Base-by-base conservation (phyloP, 192 early-diverging fungal genomes). In the Pilobolus umbonatus region DNA sequence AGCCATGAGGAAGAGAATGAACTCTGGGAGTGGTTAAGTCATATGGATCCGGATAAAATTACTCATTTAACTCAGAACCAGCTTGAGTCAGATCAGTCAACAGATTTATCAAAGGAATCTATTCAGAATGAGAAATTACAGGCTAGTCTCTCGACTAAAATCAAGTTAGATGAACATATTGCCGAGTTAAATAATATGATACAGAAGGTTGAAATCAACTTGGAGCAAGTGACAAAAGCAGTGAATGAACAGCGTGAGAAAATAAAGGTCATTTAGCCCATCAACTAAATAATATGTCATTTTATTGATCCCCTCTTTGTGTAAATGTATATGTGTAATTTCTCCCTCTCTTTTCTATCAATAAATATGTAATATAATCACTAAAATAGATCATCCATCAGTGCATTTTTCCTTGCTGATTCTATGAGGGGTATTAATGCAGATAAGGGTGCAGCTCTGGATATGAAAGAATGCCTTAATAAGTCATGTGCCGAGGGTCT, bases 391-490 rank as follows among this genome's bases (percentile, higher is more conserved):
- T 42, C 39, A 42, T 42, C 39, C 19, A 42, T 17, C 14, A 17
- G 15, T 17, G 39, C 51, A 36, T 21, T 35, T 14, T 54, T 34
- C n/a, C 30, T 54, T 21, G 64, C 64, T 1, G 51, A 34, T 34
- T 54, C 52, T 24, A 95, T 93, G 12, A 93, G 66, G 28, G 91
- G 91, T 15, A 83, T 77, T 19, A 95, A 72, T 6, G 87, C 83
- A 56, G 74, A 74, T 50, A 92, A 78, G 12, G 90, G 89, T 22
- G 88, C 89, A 0, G 90, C 85, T 68, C 85, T 88, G 44, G 79
- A 73, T 60, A 96, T 56, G 62, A 95, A 95, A 12, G 87, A 88
- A 76, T 95, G 93, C 67, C 76, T 68, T 50, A 96, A 72, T 29
- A 95, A 70, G 59, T 91, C 84, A 11, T 72, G 79, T 5, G 91